Evolutionary conservation across 2,329 filamentous ascomycete species (phyloP).

Genomic region (Pestalotiopsis sp.): DNA sequence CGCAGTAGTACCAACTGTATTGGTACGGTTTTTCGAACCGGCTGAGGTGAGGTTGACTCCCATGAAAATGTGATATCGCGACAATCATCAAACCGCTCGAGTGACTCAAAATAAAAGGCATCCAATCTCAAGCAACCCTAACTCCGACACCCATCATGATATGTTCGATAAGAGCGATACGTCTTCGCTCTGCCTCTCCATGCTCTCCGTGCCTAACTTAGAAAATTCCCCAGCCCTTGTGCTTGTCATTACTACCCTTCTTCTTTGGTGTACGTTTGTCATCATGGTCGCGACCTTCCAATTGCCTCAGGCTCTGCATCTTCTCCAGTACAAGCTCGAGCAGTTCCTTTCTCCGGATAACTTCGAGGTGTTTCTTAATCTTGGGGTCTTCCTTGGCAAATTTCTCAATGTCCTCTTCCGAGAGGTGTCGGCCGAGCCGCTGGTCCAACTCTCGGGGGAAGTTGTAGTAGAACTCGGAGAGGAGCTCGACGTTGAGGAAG

Average conservation of each 20-base stretch:
- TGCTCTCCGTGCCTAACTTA: constrained; percentile 22
- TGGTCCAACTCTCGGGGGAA: constrained; percentile 92
- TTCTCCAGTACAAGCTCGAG: constrained; percentile 92
- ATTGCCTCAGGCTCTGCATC: constrained; percentile 86
- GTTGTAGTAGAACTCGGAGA: constrained; percentile 97
- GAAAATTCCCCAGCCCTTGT: constrained; percentile 54
- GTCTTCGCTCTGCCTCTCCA: neutral
- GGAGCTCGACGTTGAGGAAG: constrained; percentile 94
- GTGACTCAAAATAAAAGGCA: constrained; percentile 2
- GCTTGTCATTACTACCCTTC: constrained; percentile 35
- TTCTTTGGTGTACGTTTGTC: constrained; percentile 29
- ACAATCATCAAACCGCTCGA: constrained; percentile 6
- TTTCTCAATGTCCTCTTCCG: constrained; percentile 78
- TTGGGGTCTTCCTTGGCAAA: constrained; percentile 95
- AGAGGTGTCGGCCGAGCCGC: constrained; percentile 79
- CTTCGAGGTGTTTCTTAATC: constrained; percentile 84
- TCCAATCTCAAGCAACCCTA: constrained; percentile 5
- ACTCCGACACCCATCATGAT: constrained; percentile 11
- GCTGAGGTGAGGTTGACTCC: constrained; percentile 10
- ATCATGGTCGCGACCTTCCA: constrained; percentile 75
- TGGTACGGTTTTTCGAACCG: neutral
- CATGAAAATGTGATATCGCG: constrained; percentile 11
- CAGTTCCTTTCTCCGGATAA: constrained; percentile 89
- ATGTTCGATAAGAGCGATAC: neutral
- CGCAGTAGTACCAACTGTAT: neutral